phyloP scores from a whole-genome alignment of 2,329 filamentous ascomycete genomes.

The Aspergillus ochraceoroseus region DNA sequence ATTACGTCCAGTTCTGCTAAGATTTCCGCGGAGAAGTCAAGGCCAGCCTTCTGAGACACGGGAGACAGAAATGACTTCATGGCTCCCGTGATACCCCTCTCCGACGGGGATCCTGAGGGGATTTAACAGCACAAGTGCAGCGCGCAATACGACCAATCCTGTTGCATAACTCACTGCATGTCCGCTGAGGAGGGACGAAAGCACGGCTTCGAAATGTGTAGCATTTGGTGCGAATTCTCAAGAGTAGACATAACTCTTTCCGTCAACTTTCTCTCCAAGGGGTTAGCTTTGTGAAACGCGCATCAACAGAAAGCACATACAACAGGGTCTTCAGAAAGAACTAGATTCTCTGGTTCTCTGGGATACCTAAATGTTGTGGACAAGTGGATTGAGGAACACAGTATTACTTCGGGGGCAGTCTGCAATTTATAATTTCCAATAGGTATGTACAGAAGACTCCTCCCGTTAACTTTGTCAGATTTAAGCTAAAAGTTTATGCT shows the following conservation, averaged over 20 bases:
- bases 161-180: constrained; percentile 73
- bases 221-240: constrained; percentile 74
- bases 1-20: constrained; percentile 75
- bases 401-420: no score
- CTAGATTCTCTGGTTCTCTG: constrained; percentile 62
- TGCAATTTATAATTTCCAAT: no score
- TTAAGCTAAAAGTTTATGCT: no score
- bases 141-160: constrained; percentile 82
- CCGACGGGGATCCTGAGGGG: constrained; percentile 77
- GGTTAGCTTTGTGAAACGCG: background rate
- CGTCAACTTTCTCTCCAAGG: constrained; percentile 18
- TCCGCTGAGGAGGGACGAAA: constrained; percentile 62
- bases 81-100: constrained; percentile 86
- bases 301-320: constrained; percentile 26
- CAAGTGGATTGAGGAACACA: constrained; percentile 80
- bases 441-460: no score
- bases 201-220: constrained; percentile 76
- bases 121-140: constrained; percentile 72
- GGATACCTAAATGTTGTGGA: constrained; percentile 86
- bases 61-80: constrained; percentile 70
- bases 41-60: constrained; percentile 70
- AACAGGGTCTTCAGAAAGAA: constrained; percentile 49
- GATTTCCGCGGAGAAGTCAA: constrained; percentile 62
- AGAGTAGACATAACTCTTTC: constrained; percentile 68
- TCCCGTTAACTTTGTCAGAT: no score